Conservation (phyloP, 2,329 filamentous ascomycete species). For the Ambrosiella cleistominuta region DNA sequence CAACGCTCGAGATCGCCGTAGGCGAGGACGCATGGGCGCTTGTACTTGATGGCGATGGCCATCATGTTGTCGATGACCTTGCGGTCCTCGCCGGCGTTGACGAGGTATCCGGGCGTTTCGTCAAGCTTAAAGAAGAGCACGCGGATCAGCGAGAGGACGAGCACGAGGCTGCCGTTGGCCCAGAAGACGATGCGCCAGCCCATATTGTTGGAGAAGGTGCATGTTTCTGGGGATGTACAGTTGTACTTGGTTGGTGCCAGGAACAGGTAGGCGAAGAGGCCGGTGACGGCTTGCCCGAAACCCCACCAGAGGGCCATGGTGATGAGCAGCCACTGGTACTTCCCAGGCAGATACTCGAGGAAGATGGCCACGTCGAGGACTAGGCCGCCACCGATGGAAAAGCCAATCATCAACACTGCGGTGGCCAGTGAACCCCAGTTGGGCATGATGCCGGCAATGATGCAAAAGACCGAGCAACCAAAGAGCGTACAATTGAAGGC, state of each 20-base stretch:
- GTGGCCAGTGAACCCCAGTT: constrained; percentile 47
- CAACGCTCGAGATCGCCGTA: constrained; percentile 25
- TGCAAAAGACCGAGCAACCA: constrained; percentile 35
- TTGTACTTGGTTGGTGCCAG: constrained; percentile 25
- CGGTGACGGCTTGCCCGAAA: constrained; percentile 30
- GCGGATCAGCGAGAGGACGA: constrained; percentile 27
- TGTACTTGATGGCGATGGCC: constrained; percentile 26
- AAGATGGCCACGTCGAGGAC: constrained; percentile 35
- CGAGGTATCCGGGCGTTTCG: constrained; percentile 30
- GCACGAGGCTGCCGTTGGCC: constrained; percentile 26
- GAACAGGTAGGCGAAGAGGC: constrained; percentile 28
- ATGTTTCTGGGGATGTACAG: constrained; percentile 22
- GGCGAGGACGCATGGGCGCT: constrained; percentile 20
- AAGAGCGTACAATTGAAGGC: constrained; percentile 43
- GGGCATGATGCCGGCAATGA: constrained; percentile 48
- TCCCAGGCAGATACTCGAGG: constrained; percentile 31
- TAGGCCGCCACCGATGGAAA: constrained; percentile 31
- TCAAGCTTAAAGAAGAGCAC: constrained; percentile 30
- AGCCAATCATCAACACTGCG: constrained; percentile 38
- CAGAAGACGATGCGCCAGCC: constrained; percentile 33
- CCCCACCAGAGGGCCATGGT: constrained; percentile 33
- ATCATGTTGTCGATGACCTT: constrained; percentile 31
- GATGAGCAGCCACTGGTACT: constrained; percentile 30
- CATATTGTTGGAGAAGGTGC: constrained; percentile 27
- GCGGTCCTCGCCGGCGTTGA: constrained; percentile 26